Conservation (phyloP, 1,139 yeast species). For the Zhuliangozyma parablackwelliae region DNA sequence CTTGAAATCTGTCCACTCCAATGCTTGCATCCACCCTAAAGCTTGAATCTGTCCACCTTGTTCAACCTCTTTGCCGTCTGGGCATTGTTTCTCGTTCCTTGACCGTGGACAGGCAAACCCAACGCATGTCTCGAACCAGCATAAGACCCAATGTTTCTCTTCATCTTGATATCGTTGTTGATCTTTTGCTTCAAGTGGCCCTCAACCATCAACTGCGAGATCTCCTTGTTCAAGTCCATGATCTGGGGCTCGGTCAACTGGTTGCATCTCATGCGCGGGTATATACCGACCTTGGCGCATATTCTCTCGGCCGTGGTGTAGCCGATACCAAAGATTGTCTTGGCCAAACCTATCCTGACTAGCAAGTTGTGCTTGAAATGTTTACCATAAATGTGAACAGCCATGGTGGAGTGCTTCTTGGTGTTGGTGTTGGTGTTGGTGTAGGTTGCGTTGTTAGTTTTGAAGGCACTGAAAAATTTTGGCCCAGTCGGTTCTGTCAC, state of each 20-base stretch:
- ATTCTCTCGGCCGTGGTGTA: constrained; percentile 65
- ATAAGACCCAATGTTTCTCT: constrained; percentile 79
- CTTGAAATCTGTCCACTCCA: no score
- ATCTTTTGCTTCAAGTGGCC: constrained; percentile 78
- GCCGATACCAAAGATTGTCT: constrained; percentile 85
- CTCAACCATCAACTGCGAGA: constrained; percentile 78
- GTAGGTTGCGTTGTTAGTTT: no score
- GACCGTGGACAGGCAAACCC: constrained; percentile 92
- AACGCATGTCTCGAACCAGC: constrained; percentile 87
- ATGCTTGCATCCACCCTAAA: no score
- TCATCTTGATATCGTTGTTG: constrained; percentile 72
- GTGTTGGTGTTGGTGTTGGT: no score
- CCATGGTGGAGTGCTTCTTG: constrained; percentile 38
- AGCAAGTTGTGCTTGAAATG: constrained; percentile 53
- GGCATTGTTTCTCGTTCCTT: constrained; percentile 86
- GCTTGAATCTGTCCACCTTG: constrained; percentile 54
- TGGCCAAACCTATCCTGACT: constrained; percentile 64
- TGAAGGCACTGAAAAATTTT: no score
- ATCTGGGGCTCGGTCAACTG: constrained; percentile 86
- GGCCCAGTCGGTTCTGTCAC: no score
- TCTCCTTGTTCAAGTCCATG: constrained; percentile 80
- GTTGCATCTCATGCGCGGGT: constrained; percentile 92
- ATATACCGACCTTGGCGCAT: constrained; percentile 85
- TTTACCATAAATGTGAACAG: constrained; percentile 72
- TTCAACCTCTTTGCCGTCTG: constrained; percentile 85